Evolutionary conservation across 2,329 filamentous ascomycete genomes (phyloP).

Genomic region (Lasiodiplodia hormozganensis): DNA sequence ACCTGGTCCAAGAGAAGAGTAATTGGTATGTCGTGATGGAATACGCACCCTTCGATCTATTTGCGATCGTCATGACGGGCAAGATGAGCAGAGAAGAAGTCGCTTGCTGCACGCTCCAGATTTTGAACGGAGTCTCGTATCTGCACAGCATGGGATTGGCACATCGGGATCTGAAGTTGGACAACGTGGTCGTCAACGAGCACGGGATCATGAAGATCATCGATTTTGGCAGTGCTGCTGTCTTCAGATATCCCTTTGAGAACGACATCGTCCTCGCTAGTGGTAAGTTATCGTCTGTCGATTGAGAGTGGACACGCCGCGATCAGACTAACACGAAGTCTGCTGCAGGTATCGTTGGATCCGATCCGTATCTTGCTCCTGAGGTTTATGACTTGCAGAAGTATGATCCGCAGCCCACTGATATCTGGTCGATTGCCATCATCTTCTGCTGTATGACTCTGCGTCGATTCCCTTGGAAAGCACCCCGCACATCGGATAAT

Average conservation of each 20-base stretch:
- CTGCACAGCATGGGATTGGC: constrained; percentile 94
- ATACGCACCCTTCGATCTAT: constrained; percentile 93
- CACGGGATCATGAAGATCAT: constrained; percentile 99
- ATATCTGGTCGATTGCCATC: constrained; percentile 98
- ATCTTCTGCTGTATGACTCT: constrained; percentile 99
- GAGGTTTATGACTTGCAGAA: constrained; percentile 94
- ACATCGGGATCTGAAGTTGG: constrained; percentile 92
- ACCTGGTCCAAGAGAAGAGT: constrained; percentile 92
- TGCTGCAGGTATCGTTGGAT: constrained; percentile 73
- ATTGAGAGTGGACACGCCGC: neutral
- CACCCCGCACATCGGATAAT: constrained; percentile 88
- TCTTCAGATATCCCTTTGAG: constrained; percentile 97
- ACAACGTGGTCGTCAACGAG: constrained; percentile 97
- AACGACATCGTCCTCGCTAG: constrained; percentile 81
- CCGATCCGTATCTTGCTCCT: constrained; percentile 94
- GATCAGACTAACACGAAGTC: neutral
- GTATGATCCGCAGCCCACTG: constrained; percentile 91
- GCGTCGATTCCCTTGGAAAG: constrained; percentile 95
- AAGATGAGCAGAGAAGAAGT: constrained; percentile 95
- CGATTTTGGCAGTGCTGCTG: constrained; percentile 96
- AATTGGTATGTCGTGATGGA: constrained; percentile 99
- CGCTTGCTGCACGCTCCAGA: constrained; percentile 90
- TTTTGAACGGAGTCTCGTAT: constrained; percentile 92
- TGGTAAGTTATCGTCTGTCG: constrained; percentile 62
- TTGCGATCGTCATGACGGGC: constrained; percentile 98